These are phyloP conservation scores for Bipolaris sorokiniana DNA, from an alignment of 2,329 filamentous ascomycete species.

Conservation along the genomic window DNA sequence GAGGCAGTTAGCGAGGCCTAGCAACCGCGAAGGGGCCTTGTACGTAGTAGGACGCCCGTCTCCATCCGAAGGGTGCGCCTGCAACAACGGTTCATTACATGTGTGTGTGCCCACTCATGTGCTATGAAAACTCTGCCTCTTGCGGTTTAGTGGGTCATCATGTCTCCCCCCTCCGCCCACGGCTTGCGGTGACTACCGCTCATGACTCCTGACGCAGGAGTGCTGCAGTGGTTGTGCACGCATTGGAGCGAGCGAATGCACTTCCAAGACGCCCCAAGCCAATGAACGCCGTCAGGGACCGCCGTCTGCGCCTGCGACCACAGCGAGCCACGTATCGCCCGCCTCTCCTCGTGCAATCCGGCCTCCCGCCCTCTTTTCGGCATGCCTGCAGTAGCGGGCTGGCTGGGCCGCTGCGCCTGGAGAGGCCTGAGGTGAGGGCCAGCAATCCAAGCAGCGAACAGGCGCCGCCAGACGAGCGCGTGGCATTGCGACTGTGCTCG, in stretches of 20 bases:
- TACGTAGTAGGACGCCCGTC: constrained; percentile 8
- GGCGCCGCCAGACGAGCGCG: constrained; percentile 11
- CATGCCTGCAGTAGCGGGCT: constrained; percentile 22
- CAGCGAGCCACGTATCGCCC: constrained; percentile 38
- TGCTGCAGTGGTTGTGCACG: constrained; percentile 35
- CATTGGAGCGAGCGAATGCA: constrained; percentile 18
- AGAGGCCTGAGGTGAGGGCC: background rate
- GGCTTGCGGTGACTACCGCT: constrained; percentile 27
- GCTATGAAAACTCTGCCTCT: constrained; percentile 29
- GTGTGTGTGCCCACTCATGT: constrained; percentile 22
- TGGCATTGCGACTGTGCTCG: constrained; percentile 5
- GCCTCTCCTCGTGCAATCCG: constrained; percentile 9
- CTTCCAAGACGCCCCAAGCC: constrained; percentile 22
- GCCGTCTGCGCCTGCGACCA: constrained; percentile 28
- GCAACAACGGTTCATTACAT: constrained; percentile 32
- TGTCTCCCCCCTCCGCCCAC: constrained; percentile 19
- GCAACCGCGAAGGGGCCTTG: constrained; percentile 11
- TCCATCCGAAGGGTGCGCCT: constrained; percentile 14
- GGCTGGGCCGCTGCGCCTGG: constrained; percentile 20
- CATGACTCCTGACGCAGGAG: constrained; percentile 28
- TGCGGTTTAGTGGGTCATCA: constrained; percentile 29
- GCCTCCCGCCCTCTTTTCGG: constrained; percentile 18
- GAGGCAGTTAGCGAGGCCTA: constrained; percentile 16
- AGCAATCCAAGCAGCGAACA: background rate
- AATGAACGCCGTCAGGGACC: constrained; percentile 36